Percentiles rank a stretch among this genome's conserved stretches.
Evolutionary conservation across 2,329 filamentous ascomycete genomes (phyloP).

Genomic region (Cucurbitaria berberidis): DNA sequence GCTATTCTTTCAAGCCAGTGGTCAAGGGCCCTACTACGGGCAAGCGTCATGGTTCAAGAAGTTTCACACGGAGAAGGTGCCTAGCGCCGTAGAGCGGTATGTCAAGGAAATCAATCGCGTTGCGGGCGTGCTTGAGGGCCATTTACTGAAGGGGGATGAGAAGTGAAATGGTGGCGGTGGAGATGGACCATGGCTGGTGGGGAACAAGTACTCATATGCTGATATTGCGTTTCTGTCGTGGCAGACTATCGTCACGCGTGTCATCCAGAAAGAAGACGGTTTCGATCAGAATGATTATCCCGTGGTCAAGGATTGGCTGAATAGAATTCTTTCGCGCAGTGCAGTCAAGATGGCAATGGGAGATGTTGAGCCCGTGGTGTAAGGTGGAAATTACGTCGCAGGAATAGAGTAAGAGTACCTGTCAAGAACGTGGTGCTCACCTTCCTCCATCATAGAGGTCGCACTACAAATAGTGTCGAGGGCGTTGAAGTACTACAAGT

Average conservation of each 20-base stretch:
- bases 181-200: neutral
- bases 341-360: no score
- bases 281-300: slow-evolving; percentile 10
- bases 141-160: neutral
- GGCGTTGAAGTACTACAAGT: no score
- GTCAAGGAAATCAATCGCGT: neutral
- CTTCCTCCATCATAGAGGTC: no score
- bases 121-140: neutral
- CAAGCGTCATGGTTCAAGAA: slow-evolving; percentile 51
- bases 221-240: neutral
- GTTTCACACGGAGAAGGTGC: slow-evolving; percentile 50
- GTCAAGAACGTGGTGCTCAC: no score
- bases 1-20: slow-evolving; percentile 38
- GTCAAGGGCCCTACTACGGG: slow-evolving; percentile 48
- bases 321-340: no score
- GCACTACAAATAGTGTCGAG: no score
- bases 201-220: neutral
- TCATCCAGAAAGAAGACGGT: slow-evolving; percentile 44
- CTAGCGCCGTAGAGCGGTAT: slow-evolving; percentile 13
- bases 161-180: neutral
- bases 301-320: slow-evolving; percentile 10
- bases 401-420: no score
- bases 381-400: no score
- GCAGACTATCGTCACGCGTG: neutral
- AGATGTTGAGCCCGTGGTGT: no score